Evolutionary conservation across 2,329 filamentous ascomycete species (phyloP).

Genomic region (Teratosphaeriaceae sp.): DNA sequence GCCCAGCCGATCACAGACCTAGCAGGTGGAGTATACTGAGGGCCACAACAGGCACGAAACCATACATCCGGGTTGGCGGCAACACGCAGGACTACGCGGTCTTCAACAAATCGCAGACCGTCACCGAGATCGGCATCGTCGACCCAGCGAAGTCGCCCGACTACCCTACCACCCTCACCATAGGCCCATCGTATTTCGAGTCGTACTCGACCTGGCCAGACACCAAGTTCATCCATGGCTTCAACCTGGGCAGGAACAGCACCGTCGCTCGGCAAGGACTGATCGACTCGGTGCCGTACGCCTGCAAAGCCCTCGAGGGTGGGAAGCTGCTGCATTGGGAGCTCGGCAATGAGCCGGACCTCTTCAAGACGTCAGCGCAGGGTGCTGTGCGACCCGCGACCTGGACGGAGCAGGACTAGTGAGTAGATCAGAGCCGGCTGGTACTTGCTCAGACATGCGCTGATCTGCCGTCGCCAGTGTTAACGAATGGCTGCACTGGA

Average conservation of each 20-base stretch:
- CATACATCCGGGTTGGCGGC: conserved; percentile 57
- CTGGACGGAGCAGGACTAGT: conserved; percentile 50
- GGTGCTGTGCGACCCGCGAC: conserved; percentile 43
- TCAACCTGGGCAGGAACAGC: conserved; percentile 52
- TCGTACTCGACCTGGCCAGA: conserved; percentile 53
- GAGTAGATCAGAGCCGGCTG: neutral
- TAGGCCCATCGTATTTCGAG: conserved; percentile 58
- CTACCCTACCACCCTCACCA: conserved; percentile 55
- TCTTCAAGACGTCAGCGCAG: conserved; percentile 49
- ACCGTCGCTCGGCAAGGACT: conserved; percentile 47
- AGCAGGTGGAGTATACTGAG: too few species aligned
- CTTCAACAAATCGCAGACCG: conserved; percentile 48
- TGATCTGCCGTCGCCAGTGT: conserved; percentile 27
- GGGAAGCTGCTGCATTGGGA: conserved; percentile 53
- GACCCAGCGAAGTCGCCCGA: conserved; percentile 46
- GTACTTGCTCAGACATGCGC: too few species aligned
- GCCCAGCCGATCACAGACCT: too few species aligned
- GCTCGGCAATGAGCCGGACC: conserved; percentile 59
- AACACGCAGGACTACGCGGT: conserved; percentile 61
- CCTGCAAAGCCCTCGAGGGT: conserved; percentile 49
- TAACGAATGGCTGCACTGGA: conserved; percentile 52
- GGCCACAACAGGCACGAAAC: too few species aligned
- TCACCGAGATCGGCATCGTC: conserved; percentile 48
- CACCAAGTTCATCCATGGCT: conserved; percentile 54
- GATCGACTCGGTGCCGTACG: conserved; percentile 48